Conservation (phyloP, 2,329 filamentous ascomycete genomes). For the Calonectria hawksworthii region DNA sequence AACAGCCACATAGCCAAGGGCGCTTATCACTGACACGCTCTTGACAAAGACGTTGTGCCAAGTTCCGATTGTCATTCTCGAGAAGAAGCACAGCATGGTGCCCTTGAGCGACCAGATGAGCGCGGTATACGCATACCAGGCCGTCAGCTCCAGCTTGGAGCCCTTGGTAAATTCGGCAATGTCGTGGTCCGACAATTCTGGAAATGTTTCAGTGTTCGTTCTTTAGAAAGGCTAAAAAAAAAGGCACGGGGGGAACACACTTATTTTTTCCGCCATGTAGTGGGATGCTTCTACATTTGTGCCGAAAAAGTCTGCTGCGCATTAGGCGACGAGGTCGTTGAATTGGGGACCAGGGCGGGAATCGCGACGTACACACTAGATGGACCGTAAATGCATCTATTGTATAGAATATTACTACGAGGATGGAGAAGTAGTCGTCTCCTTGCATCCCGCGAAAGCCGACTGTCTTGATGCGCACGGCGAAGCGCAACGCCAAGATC, state of each 20-base stretch:
- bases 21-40: conserved; percentile 13
- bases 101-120: conserved; percentile 53
- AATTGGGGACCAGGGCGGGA: fast-evolving
- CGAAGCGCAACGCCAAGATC: conserved; percentile 51
- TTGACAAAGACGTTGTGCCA: conserved; percentile 44
- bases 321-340: neutral
- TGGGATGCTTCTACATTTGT: conserved; percentile 40
- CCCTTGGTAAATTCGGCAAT: conserved; percentile 48
- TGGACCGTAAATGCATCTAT: conserved; percentile 53
- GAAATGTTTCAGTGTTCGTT: neutral
- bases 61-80: conserved; percentile 44
- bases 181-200: conserved; percentile 45
- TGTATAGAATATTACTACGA: conserved; percentile 51
- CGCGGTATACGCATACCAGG: conserved; percentile 56
- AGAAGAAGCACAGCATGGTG: conserved; percentile 48
- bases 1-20: conserved; percentile 32
- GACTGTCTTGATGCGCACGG: conserved; percentile 53
- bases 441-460: conserved; percentile 53
- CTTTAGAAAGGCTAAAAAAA: neutral
- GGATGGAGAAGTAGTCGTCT: conserved; percentile 54
- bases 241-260: conserved; percentile 8
- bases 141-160: conserved; percentile 53
- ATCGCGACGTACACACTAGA: conserved; percentile 45
- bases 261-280: neutral
- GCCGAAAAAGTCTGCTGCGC: conserved; percentile 33